Conservation (phyloP, 2,329 filamentous ascomycete species). For the Zelopaecilomyces penicillatus region DNA sequence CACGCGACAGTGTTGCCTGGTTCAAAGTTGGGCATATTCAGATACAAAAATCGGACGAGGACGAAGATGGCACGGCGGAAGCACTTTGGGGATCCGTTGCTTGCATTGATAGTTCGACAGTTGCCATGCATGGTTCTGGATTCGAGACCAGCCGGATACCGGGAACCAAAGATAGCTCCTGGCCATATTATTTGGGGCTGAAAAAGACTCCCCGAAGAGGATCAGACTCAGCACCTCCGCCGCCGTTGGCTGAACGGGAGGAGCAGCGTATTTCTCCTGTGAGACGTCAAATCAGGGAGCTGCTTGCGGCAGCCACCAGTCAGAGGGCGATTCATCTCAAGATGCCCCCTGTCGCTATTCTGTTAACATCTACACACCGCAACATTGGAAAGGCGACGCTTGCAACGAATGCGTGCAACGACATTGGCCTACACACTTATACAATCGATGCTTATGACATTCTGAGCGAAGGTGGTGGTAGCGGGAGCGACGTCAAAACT, state of each 20-base stretch:
- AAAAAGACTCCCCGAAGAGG: slow-evolving; percentile 51
- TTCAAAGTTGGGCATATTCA: slow-evolving; percentile 78
- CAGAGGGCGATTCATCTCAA: slow-evolving; percentile 76
- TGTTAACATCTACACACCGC: slow-evolving; percentile 85
- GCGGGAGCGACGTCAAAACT: slow-evolving; percentile 86
- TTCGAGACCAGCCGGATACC: slow-evolving; percentile 77
- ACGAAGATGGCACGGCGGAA: slow-evolving; percentile 52
- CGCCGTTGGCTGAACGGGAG: slow-evolving; percentile 37
- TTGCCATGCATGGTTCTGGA: slow-evolving; percentile 86
- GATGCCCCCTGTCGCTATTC: slow-evolving; percentile 78
- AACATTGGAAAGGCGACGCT: slow-evolving; percentile 86
- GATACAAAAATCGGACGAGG: slow-evolving; percentile 42
- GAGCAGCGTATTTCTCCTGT: slow-evolving; percentile 48
- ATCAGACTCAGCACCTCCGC: slow-evolving; percentile 28
- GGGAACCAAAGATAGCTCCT: slow-evolving; percentile 64
- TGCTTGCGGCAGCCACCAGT: slow-evolving; percentile 84
- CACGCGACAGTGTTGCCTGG: slow-evolving; percentile 68
- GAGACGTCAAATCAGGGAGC: slow-evolving; percentile 66
- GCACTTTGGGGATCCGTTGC: slow-evolving; percentile 80
- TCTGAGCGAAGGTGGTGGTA: slow-evolving; percentile 73
- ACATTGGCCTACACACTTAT: slow-evolving; percentile 86
- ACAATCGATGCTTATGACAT: slow-evolving; percentile 88
- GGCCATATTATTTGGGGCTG: slow-evolving; percentile 83
- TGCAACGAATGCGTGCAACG: slow-evolving; percentile 68
- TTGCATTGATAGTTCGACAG: slow-evolving; percentile 76